These are phyloP conservation scores for Aspergillus floridensis DNA, from an alignment of 2,329 filamentous ascomycete genomes.

Conservation along the genomic window DNA sequence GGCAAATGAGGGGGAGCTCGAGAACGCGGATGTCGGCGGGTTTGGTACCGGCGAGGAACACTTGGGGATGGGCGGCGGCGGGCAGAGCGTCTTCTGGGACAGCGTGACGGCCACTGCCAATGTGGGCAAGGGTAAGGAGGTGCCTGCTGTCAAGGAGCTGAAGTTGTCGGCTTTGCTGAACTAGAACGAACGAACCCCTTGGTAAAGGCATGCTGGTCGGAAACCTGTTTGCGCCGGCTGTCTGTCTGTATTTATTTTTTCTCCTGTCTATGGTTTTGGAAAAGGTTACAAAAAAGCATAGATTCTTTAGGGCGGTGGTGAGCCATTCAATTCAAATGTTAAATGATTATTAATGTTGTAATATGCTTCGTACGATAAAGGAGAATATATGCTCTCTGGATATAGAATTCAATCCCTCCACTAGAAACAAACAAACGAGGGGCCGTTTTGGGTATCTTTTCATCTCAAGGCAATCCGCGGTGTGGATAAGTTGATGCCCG, in stretches of 20 bases:
- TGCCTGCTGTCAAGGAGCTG: slow-evolving; percentile 53
- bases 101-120: slow-evolving; percentile 38
- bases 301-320: not conserved
- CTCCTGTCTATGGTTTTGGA: not conserved
- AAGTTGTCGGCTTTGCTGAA: slow-evolving; percentile 40
- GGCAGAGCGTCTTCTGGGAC: slow-evolving; percentile 42
- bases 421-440: not conserved
- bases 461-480: not conserved
- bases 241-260: not conserved
- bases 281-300: slow-evolving; percentile 3
- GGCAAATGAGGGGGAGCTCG: slow-evolving; percentile 27
- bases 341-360: not conserved
- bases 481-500: not conserved
- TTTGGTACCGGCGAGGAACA: slow-evolving; percentile 20
- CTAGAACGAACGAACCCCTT: slow-evolving; percentile 11
- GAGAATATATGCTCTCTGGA: not conserved
- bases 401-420: not conserved
- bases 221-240: not conserved
- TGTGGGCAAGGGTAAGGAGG: slow-evolving; percentile 40
- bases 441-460: slow-evolving; percentile 7
- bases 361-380: not conserved
- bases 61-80: slow-evolving; percentile 11
- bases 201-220: not conserved
- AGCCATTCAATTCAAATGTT: not conserved
- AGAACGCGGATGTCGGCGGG: not conserved